Evolutionary conservation across 371 early-diverging fungal genomes (phyloP), one percentile per base, ranked within the genome.

Genomic region (Lichtheimia ramosa): DNA sequence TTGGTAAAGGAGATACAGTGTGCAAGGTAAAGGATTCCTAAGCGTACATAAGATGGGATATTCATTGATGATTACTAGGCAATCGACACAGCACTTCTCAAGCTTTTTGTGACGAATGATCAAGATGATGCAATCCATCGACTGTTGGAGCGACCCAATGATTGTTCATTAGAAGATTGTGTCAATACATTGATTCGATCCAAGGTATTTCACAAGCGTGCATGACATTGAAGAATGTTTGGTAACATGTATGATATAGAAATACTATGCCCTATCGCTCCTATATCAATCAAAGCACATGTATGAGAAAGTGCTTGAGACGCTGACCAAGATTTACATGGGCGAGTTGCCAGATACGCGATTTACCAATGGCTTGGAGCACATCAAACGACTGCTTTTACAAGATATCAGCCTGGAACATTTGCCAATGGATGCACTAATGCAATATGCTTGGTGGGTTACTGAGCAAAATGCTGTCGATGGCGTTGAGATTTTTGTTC

Each of bases 51-150:
- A 34, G 10, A 34, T 10, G 34, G 10, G 34, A 8, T 34, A 34
- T 34, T 34, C 34, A 18, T 49, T 28, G 16, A 51, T 14, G 43
- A n/a, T 41, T 2, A 3, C 7, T 65, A 89, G 86, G 83, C 81
- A 5, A 81, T 88, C 16, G 90, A 90, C 59, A 87, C 87, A 3
- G 81, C 84, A 8, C 69, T 90, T 25, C 63, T 92, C 8, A 85
- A 85, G 27, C 61, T 90, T 1, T 86, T 83, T 62, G 78, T 83
- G 28, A 81, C 82, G 8, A 73, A 59, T 43, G 60, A 70, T 2
- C 74, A 89, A 43, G 66, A 68, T 25, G 3, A 24, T 3, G 34
- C 64, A 10, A 67, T 91, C 28, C 66, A 73, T 40, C 59, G 63
- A 3, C 60, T 90, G 5, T 65, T 92, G 5, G 64, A 76, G 43